Evolutionary conservation across 495 filamentous ascomycete species (phyloP).

Genomic region (Echria macrotheca): DNA sequence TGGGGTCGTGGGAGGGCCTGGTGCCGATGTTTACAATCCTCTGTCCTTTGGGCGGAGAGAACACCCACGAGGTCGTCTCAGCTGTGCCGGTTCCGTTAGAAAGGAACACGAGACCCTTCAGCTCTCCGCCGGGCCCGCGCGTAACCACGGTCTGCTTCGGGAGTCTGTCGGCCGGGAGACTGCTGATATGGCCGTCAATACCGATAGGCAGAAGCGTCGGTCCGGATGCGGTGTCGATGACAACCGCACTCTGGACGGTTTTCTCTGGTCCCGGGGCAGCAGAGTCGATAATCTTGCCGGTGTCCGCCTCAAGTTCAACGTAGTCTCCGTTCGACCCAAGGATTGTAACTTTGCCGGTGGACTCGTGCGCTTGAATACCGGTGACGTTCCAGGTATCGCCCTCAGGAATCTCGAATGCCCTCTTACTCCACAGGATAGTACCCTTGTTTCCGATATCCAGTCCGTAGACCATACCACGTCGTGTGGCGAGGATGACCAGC

Average conservation of each 20-base stretch:
- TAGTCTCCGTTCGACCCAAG: slow-evolving; percentile 52
- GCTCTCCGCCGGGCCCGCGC: slow-evolving; percentile 50
- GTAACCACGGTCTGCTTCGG: slow-evolving; percentile 56
- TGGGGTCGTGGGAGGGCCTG: slow-evolving; percentile 71
- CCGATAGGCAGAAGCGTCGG: slow-evolving; percentile 45
- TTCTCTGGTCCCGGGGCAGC: slow-evolving; percentile 31
- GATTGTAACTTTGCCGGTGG: slow-evolving; percentile 53
- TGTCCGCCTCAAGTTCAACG: slow-evolving; percentile 50
- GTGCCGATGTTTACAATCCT: slow-evolving; percentile 59
- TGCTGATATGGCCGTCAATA: slow-evolving; percentile 38
- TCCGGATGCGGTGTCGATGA: slow-evolving; percentile 48
- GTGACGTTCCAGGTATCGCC: slow-evolving; percentile 60
- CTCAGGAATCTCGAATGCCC: slow-evolving; percentile 49
- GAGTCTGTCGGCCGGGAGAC: slow-evolving; percentile 30
- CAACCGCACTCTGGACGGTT: slow-evolving; percentile 38
- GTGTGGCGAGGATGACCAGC: slow-evolving; percentile 73
- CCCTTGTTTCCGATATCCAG: slow-evolving; percentile 74
- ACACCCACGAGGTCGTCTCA: slow-evolving; percentile 63
- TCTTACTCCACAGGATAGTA: slow-evolving; percentile 65
- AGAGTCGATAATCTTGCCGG: slow-evolving; percentile 48
- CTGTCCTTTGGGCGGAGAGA: slow-evolving; percentile 62
- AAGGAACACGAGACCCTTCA: slow-evolving; percentile 56
- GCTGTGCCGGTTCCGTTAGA: slow-evolving; percentile 38
- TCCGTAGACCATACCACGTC: slow-evolving; percentile 70
- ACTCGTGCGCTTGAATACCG: slow-evolving; percentile 54